Base-by-base conservation (phyloP, 495 filamentous ascomycete species). In the Tetracladium marchalianum region DNA sequence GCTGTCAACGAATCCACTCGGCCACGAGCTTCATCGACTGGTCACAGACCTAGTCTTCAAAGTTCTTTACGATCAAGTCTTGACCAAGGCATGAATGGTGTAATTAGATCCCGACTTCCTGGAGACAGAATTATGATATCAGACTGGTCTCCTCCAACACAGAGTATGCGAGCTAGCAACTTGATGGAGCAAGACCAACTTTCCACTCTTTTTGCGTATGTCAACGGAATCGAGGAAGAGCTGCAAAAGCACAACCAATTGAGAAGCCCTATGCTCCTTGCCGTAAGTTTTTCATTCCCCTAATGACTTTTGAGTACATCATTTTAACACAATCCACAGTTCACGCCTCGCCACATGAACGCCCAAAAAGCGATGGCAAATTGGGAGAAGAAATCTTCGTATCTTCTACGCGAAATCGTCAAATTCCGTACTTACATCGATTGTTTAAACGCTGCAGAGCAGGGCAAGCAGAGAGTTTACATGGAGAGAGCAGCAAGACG, bases 381-480 rank as follows among this genome's bases (percentile, higher is more conserved):
- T 61, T 99, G 93, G 93, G 89, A 99, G 68, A 77, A 82, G 45
- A 96, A 96, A 66, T 90, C 85, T 33, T 81, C 82, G 27, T 94
- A 97, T 61, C 66, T 99, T 35, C 68, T 97, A 16, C 72, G 82
- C n/a, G 92, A 99, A 66, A 96, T 90, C 58, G 85, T 95, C 54
- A 99, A 97, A 58, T 97, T 94, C 63, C 70, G 81, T 40, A 97
- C 89, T 0, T 99, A 97, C 51, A 87, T 95, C 49, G 93, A 97
- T 57, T 78, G 76, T 27, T 66, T 99, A 27, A 60, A 63, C 43
- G 61, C 62, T 11, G 72, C 72, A 6, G 67, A 63, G 39, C 46
- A 31, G 1, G 57, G 67, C 39, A 67, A 62, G 47, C 44, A 44
- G 6, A 70, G 71, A 57, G 63, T 78, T 27, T 74, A 76, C 49